phyloP scores from a whole-genome alignment of 352 stramenopile species.

The Thraustochytrium striatum region DNA sequence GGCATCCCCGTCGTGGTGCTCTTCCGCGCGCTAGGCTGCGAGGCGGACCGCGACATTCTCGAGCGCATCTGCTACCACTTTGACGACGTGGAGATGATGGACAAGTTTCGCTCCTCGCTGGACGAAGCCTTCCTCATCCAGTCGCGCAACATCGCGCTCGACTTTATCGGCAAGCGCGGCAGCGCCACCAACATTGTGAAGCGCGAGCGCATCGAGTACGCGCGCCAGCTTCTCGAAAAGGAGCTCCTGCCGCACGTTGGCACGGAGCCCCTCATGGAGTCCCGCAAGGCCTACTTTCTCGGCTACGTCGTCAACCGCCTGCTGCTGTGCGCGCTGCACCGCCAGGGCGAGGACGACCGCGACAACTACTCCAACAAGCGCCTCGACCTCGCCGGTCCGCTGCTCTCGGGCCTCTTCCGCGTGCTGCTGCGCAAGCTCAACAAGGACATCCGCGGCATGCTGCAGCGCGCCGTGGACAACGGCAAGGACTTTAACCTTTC shows the following conservation, averaged over 20 bases:
- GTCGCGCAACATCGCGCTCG: constrained; percentile 91
- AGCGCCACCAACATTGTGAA: constrained; percentile 57
- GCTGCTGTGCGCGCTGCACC: constrained; percentile 95
- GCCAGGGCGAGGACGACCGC: constrained; percentile 95
- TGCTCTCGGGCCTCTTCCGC: constrained; percentile 95
- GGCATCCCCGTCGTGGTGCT: constrained; percentile 99
- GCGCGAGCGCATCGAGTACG: constrained; percentile 95
- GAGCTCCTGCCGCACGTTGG: constrained; percentile 97
- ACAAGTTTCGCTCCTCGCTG: constrained; percentile 94
- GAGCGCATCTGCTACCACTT: constrained; percentile 95
- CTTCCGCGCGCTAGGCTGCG: constrained; percentile 93
- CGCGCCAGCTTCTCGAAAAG: constrained; percentile 97
- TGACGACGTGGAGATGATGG: constrained; percentile 96
- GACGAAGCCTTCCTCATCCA: constrained; percentile 98
- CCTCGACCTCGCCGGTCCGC: constrained; percentile 93
- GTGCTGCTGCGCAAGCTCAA: constrained; percentile 97
- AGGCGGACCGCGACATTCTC: constrained; percentile 92
- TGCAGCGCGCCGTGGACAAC: constrained; percentile 72
- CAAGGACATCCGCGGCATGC: constrained; percentile 90
- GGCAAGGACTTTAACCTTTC: constrained; percentile 60
- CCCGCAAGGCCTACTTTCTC: constrained; percentile 92
- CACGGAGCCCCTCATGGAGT: constrained; percentile 89
- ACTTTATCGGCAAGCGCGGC: constrained; percentile 97
- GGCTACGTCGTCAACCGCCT: constrained; percentile 99
- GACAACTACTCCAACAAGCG: constrained; percentile 99